These are phyloP conservation scores for Sphaerosporella brunnea DNA, from an alignment of 495 filamentous ascomycete species.

Conservation along the genomic window DNA sequence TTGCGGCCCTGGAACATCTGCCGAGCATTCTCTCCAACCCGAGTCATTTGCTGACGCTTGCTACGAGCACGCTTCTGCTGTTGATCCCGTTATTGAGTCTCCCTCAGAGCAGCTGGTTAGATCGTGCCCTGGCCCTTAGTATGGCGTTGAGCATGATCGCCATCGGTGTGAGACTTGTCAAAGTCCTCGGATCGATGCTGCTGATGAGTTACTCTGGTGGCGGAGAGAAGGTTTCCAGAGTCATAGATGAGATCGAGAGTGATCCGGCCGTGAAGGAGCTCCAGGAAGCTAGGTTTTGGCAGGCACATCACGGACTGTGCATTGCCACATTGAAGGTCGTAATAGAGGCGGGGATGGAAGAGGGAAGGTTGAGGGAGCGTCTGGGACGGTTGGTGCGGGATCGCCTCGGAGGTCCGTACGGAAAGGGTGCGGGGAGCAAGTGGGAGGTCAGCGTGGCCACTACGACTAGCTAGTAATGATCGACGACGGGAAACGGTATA, in stretches of 20 bases:
- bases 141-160: constrained; percentile 75
- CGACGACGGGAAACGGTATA: too few relatives aligned
- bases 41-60: constrained; percentile 80
- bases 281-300: constrained; percentile 90
- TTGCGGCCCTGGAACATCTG: constrained; percentile 65
- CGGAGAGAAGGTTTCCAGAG: constrained; percentile 42
- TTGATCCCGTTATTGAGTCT: constrained; percentile 67
- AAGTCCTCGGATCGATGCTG: constrained; percentile 76
- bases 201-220: constrained; percentile 70
- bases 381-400: constrained; percentile 67
- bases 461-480: too few relatives aligned
- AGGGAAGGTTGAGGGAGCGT: constrained; percentile 51
- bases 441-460: constrained; percentile 57
- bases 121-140: constrained; percentile 58
- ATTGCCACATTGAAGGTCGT: constrained; percentile 85
- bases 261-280: constrained; percentile 58
- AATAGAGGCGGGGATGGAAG: constrained; percentile 46
- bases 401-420: constrained; percentile 72
- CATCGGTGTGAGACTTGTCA: constrained; percentile 64
- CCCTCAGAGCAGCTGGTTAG: constrained; percentile 56
- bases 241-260: constrained; percentile 65
- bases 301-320: constrained; percentile 90
- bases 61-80: constrained; percentile 61
- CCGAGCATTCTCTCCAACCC: constrained; percentile 76
- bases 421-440: constrained; percentile 41